Evolutionary conservation across 1,284 basidiomycete species (phyloP).

Genomic region (Moesziomyces parantarcticus): DNA sequence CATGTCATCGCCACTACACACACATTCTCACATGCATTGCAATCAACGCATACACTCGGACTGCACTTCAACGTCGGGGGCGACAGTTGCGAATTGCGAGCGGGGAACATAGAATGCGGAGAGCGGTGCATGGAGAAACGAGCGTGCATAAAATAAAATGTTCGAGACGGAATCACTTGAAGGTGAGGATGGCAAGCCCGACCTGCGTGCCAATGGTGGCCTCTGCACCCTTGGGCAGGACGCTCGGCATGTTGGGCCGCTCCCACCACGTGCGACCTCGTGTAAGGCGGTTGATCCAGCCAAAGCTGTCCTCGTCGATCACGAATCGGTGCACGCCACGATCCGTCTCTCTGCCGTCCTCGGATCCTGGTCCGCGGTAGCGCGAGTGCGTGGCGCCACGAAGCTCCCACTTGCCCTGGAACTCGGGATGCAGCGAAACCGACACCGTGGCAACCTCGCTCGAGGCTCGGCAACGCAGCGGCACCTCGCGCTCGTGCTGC

Average conservation of each 20-base stretch:
- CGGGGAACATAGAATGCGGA: not conserved
- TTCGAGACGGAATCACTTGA: conserved; percentile 25
- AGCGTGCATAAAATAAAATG: conserved; percentile 1
- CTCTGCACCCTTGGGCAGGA: conserved; percentile 23
- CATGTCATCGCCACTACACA: too few species aligned
- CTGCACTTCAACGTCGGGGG: too few species aligned
- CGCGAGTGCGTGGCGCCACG: conserved; percentile 44
- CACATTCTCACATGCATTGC: too few species aligned
- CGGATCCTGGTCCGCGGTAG: conserved; percentile 25
- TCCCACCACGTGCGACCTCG: conserved; percentile 38
- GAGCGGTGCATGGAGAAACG: conserved; percentile 3
- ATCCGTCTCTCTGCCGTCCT: conserved; percentile 20
- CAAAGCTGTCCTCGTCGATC: conserved; percentile 41
- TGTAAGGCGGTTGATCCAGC: conserved; percentile 44
- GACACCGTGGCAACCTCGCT: conserved; percentile 35
- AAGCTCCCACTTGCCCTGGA: conserved; percentile 46
- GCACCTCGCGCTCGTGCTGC: conserved; percentile 34
- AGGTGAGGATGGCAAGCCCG: conserved; percentile 35
- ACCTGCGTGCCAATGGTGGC: conserved; percentile 33
- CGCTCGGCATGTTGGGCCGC: conserved; percentile 5
- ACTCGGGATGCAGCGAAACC: conserved; percentile 36
- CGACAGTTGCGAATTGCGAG: conserved; percentile 2
- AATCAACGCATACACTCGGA: too few species aligned
- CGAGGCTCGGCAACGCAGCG: conserved; percentile 38
- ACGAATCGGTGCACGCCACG: conserved; percentile 29